Conservation (phyloP, 805 yeast species). For the Phaffomyces thermotolerans region DNA sequence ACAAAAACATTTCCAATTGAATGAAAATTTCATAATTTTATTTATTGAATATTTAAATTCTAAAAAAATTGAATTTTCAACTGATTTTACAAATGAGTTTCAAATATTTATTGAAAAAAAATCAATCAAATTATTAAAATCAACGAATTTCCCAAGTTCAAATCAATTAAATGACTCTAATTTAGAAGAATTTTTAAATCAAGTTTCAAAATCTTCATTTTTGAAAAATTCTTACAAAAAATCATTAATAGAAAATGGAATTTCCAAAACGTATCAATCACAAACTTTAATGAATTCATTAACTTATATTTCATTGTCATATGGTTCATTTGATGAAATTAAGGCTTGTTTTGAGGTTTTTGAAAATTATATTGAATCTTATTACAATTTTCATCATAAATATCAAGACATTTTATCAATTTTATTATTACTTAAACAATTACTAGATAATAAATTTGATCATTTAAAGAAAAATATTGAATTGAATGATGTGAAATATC, state of each 20-base stretch:
- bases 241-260: constrained; percentile 26
- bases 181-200: constrained; percentile 28
- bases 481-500: constrained; percentile 9
- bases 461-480: neutral
- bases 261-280: constrained; percentile 41
- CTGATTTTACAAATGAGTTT: constrained; percentile 4
- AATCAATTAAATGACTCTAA: constrained; percentile 25
- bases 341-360: constrained; percentile 34
- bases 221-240: constrained; percentile 12
- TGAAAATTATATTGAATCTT: constrained; percentile 32
- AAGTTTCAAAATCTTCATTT: constrained; percentile 15
- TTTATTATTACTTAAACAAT: constrained; percentile 7
- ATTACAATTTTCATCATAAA: constrained; percentile 27
- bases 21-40: constrained; percentile 10
- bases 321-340: constrained; percentile 17
- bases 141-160: constrained; percentile 39
- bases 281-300: constrained; percentile 28
- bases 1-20: constrained; percentile 1
- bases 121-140: constrained; percentile 14
- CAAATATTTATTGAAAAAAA: constrained; percentile 10
- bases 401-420: constrained; percentile 32
- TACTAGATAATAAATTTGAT: constrained; percentile 7
- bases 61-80: neutral
- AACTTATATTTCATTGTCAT: constrained; percentile 25
- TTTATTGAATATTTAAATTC: constrained; percentile 1